Evolutionary conservation across 2,329 filamentous ascomycete species (phyloP).

Genomic region (Botrytis medusae): DNA sequence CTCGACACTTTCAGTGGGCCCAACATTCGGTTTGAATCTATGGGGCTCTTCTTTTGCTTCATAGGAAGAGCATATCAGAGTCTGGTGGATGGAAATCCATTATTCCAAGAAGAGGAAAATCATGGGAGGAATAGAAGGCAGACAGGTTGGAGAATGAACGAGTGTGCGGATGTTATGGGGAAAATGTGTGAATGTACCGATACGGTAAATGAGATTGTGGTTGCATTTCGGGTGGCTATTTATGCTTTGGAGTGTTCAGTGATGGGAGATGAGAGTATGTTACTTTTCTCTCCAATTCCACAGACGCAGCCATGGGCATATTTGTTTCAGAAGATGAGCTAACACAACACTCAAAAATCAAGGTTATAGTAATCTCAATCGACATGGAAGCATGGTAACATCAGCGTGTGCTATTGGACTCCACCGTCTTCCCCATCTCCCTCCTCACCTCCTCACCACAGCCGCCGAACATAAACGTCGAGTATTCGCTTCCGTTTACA

Average conservation of each 20-base stretch:
- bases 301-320: background rate
- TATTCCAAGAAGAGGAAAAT: conserved; percentile 32
- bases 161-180: conserved; percentile 35
- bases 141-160: conserved; percentile 38
- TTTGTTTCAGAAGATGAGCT: background rate
- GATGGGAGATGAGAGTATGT: conserved; percentile 12
- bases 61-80: conserved; percentile 33
- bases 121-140: conserved; percentile 34
- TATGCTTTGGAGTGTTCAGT: conserved; percentile 5
- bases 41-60: conserved; percentile 36
- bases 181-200: conserved; percentile 18
- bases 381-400: conserved; percentile 35
- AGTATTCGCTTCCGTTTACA: conserved; percentile 33
- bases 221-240: conserved; percentile 10
- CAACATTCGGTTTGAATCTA: conserved; percentile 37
- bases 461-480: conserved; percentile 36
- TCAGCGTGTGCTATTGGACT: conserved; percentile 32
- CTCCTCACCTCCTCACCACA: conserved; percentile 27
- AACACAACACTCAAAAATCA: background rate
- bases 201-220: conserved; percentile 29
- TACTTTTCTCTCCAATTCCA: background rate
- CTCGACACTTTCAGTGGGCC: conserved; percentile 35
- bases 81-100: conserved; percentile 35
- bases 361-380: conserved; percentile 28
- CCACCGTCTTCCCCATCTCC: conserved; percentile 33